Conservation (phyloP, 1,139 yeast genomes). For the Nakaseomyces uthaithaninus region DNA sequence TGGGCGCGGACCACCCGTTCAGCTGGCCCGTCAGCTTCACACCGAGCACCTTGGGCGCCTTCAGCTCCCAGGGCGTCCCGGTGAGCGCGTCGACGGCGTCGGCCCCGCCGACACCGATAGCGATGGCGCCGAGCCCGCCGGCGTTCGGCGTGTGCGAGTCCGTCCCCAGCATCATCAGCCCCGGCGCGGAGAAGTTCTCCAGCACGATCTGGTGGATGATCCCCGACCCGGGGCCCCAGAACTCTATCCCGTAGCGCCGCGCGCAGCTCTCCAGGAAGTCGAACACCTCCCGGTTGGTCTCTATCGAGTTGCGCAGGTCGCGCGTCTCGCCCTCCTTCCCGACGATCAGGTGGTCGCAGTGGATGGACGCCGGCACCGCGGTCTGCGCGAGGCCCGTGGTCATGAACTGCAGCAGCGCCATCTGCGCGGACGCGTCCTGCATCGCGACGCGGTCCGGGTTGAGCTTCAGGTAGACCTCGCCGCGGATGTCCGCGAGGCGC, state of each 20-base stretch:
- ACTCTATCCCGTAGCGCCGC: slow-evolving; percentile 86
- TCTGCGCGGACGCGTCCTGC: slow-evolving; percentile 99
- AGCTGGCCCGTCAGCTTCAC: slow-evolving; percentile 81
- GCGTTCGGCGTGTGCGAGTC: slow-evolving; percentile 98
- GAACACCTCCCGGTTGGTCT: slow-evolving; percentile 86
- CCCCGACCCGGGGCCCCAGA: slow-evolving; percentile 99
- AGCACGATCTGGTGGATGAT: slow-evolving; percentile 94
- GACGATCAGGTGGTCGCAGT: slow-evolving; percentile 94
- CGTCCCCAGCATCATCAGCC: slow-evolving; percentile 92
- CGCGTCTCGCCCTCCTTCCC: slow-evolving; percentile 84
- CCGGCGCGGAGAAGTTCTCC: slow-evolving; percentile 92
- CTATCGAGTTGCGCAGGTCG: slow-evolving; percentile 68
- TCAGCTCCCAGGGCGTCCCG: slow-evolving; percentile 98
- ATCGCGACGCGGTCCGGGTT: slow-evolving; percentile 98
- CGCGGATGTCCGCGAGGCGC: slow-evolving; percentile 50
- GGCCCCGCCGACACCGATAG: slow-evolving; percentile 98
- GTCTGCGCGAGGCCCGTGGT: slow-evolving; percentile 84
- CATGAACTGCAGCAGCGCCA: slow-evolving; percentile 94
- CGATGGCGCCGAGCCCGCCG: slow-evolving; percentile 94
- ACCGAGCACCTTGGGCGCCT: slow-evolving; percentile 90
- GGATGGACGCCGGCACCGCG: slow-evolving; percentile 89
- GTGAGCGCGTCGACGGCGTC: slow-evolving; percentile 97
- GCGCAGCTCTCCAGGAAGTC: slow-evolving; percentile 88
- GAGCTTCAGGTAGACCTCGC: slow-evolving; percentile 75
- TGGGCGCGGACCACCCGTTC: slow-evolving; percentile 91